Evolutionary conservation across 805 yeast genomes (phyloP), one percentile per base, ranked within the genome.

Genomic region (Pichia thaimueangensis): DNA sequence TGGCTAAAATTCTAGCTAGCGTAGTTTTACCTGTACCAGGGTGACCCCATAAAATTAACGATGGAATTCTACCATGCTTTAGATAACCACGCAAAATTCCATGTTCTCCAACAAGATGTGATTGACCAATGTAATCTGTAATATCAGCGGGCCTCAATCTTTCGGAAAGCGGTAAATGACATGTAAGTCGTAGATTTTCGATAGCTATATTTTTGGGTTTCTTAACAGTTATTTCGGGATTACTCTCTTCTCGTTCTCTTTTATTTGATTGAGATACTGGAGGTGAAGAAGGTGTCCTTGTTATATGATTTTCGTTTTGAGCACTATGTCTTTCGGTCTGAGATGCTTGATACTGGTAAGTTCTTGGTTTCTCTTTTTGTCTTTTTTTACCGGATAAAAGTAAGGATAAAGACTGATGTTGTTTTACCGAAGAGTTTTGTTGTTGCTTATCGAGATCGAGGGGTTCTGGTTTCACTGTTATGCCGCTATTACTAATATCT

Each of bases 21-120:
- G 96, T 82, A 0, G 98, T 93, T 57, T 93, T 93, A 70, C 93
- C 91, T 3, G 87, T 89, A 0, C 98, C 98, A 2, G 97, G 95
- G 1, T 95, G 95, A 0, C 99, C 99, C 85, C 93, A 84, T 5
- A 93, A 64, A 2, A 93, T 78, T 78, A 93, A 71, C 0, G 96
- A 87, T 1, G 97, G 97, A 7, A 85, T 67, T 36, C 70, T 67
- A n/a, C 82, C 76, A 62, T 73, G 63, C 29, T 72, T 69, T 2
- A 89, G 69, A 47, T 84, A 84, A 35, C 80, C 80, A 22, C 78
- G 64, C 3, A 91, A 63, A 3, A 80, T 67, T 1, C 96, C 95
- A 7, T 69, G 67, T 2, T 65, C 62, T 0, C 85, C 82, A 5
- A 91, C 67, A 3, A 93, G 62, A 62, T 89, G 95, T 12, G 69